Percentiles rank a stretch among this genome's conserved stretches.
Evolutionary conservation across 148 eudicot species (phyloP).

Genomic region (Cornus kousa): DNA sequence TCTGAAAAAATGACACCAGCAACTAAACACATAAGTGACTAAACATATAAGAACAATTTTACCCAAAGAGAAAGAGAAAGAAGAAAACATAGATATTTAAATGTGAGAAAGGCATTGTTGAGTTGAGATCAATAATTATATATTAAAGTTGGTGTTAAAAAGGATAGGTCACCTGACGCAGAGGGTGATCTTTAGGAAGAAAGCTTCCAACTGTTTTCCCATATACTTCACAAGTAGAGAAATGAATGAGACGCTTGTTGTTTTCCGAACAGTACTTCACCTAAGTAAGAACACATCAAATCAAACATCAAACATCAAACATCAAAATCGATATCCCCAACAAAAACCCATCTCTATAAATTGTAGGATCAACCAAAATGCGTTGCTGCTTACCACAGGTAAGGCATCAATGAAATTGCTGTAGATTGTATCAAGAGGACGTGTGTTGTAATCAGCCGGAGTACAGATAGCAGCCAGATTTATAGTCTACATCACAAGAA

Average conservation of each 20-base stretch:
- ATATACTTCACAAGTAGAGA: conserved; percentile 98
- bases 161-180: conserved; percentile 62
- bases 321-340: background rate
- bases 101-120: background rate
- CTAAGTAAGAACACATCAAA: conserved; percentile 37
- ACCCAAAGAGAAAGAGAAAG: background rate
- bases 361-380: background rate
- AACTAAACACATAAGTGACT: too few species aligned
- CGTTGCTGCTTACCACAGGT: conserved; percentile 70
- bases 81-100: too few species aligned
- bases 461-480: conserved; percentile 99
- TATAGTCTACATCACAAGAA: conserved; percentile 53
- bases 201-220: conserved; percentile 92
- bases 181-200: conserved; percentile 88
- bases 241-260: conserved; percentile 94
- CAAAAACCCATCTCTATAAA: background rate
- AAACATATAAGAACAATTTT: too few species aligned
- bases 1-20: too few species aligned
- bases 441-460: conserved; percentile 96
- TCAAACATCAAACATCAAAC: conserved; percentile 19
- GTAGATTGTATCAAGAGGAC: conserved; percentile 95
- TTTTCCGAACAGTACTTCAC: conserved; percentile 98
- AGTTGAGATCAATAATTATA: conserved; percentile 12
- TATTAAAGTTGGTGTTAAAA: background rate
- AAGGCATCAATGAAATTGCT: conserved; percentile 99